phyloP scores from a whole-genome alignment of 768 basidiomycete species.

The Russula ochroleuca region DNA sequence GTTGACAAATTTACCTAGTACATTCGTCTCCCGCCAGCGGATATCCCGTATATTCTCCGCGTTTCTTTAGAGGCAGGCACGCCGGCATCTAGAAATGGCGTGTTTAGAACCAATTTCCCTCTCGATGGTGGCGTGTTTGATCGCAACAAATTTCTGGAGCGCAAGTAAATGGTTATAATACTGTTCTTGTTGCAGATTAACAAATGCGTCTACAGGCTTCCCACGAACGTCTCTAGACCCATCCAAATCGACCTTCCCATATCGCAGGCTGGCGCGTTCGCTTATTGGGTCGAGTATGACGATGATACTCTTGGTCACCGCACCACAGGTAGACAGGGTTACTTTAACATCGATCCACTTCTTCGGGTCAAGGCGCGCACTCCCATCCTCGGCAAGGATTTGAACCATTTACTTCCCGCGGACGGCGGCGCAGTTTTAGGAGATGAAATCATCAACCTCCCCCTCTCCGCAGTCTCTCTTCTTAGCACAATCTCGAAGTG shows the following conservation, averaged over 20 bases:
- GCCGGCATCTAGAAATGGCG: conserved; percentile 81
- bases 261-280: conserved; percentile 93
- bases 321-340: conserved; percentile 80
- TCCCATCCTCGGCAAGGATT: conserved; percentile 59
- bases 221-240: conserved; percentile 82
- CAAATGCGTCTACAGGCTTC: conserved; percentile 50
- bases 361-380: conserved; percentile 71
- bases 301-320: conserved; percentile 53
- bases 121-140: conserved; percentile 86
- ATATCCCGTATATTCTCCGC: conserved; percentile 83
- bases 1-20: conserved; percentile 51
- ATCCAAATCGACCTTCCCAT: conserved; percentile 94
- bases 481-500: conserved; percentile 94
- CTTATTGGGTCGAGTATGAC: conserved; percentile 93
- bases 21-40: conserved; percentile 90
- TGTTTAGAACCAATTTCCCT: conserved; percentile 96
- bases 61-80: conserved; percentile 92
- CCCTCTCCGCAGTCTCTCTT: conserved; percentile 84
- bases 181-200: conserved; percentile 5
- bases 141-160: conserved; percentile 66
- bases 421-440: conserved; percentile 51
- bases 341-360: conserved; percentile 94
- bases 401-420: conserved; percentile 48
- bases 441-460: conserved; percentile 58
- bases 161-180: conserved; percentile 52